phyloP scores from a whole-genome alignment of 768 basidiomycete species.

The Mycena leptocephala region DNA sequence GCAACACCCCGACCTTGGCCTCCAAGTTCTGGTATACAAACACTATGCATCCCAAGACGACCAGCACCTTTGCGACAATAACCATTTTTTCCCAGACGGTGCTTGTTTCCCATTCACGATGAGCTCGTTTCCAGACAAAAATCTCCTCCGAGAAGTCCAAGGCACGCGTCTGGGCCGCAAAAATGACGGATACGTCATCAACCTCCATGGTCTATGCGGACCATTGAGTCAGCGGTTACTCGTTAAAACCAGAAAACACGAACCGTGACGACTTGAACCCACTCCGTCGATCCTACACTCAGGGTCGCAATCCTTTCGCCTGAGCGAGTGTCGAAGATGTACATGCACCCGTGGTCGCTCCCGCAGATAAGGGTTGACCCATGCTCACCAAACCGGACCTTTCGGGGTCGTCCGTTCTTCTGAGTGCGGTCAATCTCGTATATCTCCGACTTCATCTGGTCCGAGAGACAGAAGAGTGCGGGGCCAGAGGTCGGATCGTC shows the following conservation, averaged over 20 bases:
- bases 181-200: slow-evolving; percentile 8
- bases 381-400: slow-evolving; percentile 10
- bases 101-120: not conserved
- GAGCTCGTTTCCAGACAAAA: slow-evolving; percentile 18
- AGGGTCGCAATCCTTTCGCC: slow-evolving; percentile 2
- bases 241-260: not conserved
- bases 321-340: slow-evolving; percentile 14
- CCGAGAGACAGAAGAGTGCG: slow-evolving; percentile 8
- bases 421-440: not conserved
- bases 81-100: not conserved
- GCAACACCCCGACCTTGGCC: not conserved
- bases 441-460: not conserved
- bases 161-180: slow-evolving; percentile 13
- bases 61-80: not conserved
- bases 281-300: slow-evolving; percentile 8
- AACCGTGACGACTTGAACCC: slow-evolving; percentile 14
- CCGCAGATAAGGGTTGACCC: slow-evolving; percentile 4
- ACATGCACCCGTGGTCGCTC: slow-evolving; percentile 16
- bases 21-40: slow-evolving; percentile 8
- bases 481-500: slow-evolving; percentile 13
- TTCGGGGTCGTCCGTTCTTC: not conserved
- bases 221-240: not conserved
- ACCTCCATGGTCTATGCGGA: slow-evolving; percentile 1
- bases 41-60: slow-evolving; percentile 7
- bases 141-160: slow-evolving; percentile 13